These are phyloP conservation scores for Speleostelium caveatum DNA, from an alignment of 78 protist genomes.

Conservation along the genomic window DNA sequence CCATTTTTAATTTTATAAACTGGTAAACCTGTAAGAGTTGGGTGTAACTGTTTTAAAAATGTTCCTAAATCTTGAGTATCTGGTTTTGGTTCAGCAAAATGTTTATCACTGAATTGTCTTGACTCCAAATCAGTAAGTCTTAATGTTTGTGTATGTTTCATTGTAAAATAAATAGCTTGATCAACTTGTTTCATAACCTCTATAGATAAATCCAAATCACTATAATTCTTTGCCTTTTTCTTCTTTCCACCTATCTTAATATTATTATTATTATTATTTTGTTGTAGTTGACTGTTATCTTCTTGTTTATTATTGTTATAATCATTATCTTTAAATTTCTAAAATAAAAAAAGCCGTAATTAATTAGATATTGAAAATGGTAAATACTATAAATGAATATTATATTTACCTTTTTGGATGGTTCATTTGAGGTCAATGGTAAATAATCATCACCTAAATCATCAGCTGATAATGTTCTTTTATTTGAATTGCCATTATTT, in stretches of 20 bases:
- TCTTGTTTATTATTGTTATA: not conserved
- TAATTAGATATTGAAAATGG: no score
- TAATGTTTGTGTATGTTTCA: constrained; percentile 6
- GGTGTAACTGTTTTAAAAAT: constrained; percentile 36
- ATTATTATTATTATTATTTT: not conserved
- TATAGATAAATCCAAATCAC: constrained; percentile 28
- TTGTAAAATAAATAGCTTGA: constrained; percentile 38
- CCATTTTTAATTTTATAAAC: constrained; percentile 19
- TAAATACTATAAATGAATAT: no score
- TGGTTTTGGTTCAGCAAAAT: constrained; percentile 31
- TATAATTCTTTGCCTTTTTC: constrained; percentile 24
- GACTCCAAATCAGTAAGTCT: constrained; percentile 26
- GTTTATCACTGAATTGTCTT: not conserved
- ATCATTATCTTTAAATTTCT: not conserved
- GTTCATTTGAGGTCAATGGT: not conserved
- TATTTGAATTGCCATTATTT: not conserved
- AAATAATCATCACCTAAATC: constrained; percentile 25
- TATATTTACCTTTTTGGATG: not conserved
- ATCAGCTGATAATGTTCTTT: constrained; percentile 12
- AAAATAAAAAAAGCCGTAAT: no score
- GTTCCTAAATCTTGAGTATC: not conserved
- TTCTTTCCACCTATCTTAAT: not conserved
- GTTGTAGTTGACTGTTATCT: no score
- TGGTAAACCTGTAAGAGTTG: constrained; percentile 13
- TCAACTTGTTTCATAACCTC: not conserved